These are phyloP conservation scores for Ogataea nakhonphanomensis DNA, from an alignment of 805 yeast genomes.

Conservation along the genomic window DNA sequence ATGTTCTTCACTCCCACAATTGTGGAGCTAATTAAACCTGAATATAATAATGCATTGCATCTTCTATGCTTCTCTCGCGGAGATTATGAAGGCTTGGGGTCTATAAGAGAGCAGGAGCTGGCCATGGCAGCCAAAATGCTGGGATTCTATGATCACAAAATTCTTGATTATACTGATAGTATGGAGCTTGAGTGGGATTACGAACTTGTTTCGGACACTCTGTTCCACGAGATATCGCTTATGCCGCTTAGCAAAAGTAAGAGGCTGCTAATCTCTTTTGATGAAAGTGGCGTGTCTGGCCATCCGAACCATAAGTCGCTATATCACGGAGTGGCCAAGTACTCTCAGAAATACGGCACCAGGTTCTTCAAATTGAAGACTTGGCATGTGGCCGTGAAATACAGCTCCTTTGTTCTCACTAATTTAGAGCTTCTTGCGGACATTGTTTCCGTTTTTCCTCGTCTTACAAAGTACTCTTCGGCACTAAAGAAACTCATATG, in stretches of 20 bases:
- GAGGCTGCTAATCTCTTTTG: slow-evolving; percentile 68
- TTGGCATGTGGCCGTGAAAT: slow-evolving; percentile 40
- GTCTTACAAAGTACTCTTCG: not conserved
- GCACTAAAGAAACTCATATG: not conserved
- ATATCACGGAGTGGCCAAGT: slow-evolving; percentile 45
- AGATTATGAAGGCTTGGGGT: slow-evolving; percentile 71
- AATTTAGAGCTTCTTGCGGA: slow-evolving; percentile 34
- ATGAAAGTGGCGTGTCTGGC: slow-evolving; percentile 72
- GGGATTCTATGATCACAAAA: slow-evolving; percentile 44
- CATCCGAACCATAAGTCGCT: slow-evolving; percentile 85
- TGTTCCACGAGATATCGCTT: slow-evolving; percentile 27
- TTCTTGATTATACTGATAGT: slow-evolving; percentile 63
- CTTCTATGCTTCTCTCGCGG: slow-evolving; percentile 77
- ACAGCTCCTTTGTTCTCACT: slow-evolving; percentile 44
- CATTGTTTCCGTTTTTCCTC: slow-evolving; percentile 5
- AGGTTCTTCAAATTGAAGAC: slow-evolving; percentile 30
- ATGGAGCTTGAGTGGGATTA: slow-evolving; percentile 65
- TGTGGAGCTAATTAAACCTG: slow-evolving; percentile 44
- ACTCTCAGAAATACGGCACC: slow-evolving; percentile 15
- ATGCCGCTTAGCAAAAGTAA: slow-evolving; percentile 19
- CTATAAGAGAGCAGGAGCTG: slow-evolving; percentile 58
- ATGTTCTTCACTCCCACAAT: slow-evolving; percentile 93
- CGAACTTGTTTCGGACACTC: slow-evolving; percentile 35
- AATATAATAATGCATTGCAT: slow-evolving; percentile 48
- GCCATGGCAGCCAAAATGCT: slow-evolving; percentile 48